Conservation (phyloP, 805 yeast genomes). For the Barnettozyma populi region DNA sequence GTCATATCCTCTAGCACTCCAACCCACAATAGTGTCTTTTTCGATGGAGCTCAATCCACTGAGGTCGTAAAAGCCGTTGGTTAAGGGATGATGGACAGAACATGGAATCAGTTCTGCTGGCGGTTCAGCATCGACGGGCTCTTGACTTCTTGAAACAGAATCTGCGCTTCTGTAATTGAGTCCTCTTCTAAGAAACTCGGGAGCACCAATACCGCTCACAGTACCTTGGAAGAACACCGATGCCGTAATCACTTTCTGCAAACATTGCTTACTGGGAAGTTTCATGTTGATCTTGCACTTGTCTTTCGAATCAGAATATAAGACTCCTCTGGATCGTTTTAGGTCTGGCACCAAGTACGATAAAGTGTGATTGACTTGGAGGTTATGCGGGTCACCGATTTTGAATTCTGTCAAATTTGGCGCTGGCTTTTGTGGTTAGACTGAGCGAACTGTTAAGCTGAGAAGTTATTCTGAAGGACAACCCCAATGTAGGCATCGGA, state of each 20-base stretch:
- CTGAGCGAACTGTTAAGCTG: too few species aligned
- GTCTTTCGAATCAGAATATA: too few species aligned
- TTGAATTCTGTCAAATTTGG: neutral
- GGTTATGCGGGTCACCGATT: too few species aligned
- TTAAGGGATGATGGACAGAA: slow-evolving; percentile 37
- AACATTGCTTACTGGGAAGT: neutral
- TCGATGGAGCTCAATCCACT: slow-evolving; percentile 25
- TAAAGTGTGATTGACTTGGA: neutral
- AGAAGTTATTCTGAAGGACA: neutral
- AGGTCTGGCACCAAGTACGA: neutral
- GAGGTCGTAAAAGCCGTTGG: slow-evolving; percentile 34
- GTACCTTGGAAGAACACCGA: neutral
- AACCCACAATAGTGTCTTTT: slow-evolving; percentile 33
- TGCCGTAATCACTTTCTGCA: neutral
- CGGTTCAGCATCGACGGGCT: slow-evolving; percentile 5
- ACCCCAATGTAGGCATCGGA: too few species aligned
- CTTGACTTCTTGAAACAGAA: neutral
- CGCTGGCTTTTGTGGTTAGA: neutral
- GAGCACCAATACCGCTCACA: neutral
- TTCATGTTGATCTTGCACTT: neutral
- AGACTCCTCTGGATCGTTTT: too few species aligned
- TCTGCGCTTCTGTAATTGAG: neutral
- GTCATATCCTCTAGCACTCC: slow-evolving; percentile 69
- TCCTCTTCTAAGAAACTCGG: neutral
- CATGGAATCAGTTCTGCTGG: slow-evolving; percentile 30